Evolutionary conservation across 306 rosid species (phyloP).

Genomic region (Canavalia gladiata): DNA sequence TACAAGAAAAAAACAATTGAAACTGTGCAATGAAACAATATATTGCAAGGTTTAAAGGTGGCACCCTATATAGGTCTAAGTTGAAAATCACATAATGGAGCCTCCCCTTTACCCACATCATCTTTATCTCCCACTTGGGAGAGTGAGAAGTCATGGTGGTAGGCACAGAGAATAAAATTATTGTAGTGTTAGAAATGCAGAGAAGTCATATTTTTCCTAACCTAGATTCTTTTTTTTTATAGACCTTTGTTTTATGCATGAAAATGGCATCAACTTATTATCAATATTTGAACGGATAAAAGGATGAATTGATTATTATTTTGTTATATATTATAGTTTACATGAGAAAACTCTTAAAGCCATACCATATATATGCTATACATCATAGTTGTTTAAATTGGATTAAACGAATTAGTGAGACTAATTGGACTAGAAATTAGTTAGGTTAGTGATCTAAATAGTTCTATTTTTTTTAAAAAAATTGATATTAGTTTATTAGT

Average conservation of each 20-base stretch:
- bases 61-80: neutral
- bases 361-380: neutral
- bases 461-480: no score
- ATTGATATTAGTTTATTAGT: no score
- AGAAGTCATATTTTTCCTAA: constrained; percentile 24
- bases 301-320: neutral
- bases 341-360: neutral
- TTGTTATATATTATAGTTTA: neutral
- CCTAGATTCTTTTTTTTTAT: neutral
- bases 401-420: no score
- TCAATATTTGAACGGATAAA: neutral
- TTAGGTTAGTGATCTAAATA: no score
- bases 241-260: neutral
- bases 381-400: no score
- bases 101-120: neutral
- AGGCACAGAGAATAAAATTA: neutral
- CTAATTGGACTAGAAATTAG: no score
- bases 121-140: constrained; percentile 10
- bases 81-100: constrained; percentile 7
- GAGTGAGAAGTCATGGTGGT: neutral
- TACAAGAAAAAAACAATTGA: neutral
- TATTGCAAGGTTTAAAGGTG: neutral
- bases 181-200: constrained; percentile 1
- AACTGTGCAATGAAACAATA: neutral
- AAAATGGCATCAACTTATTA: neutral